A percentile compares a stretch with the other conserved stretches of the same genome.
Evolutionary conservation across 2,329 filamentous ascomycete genomes (phyloP).

Genomic region (Phaeosphaeriaceae sp.): DNA sequence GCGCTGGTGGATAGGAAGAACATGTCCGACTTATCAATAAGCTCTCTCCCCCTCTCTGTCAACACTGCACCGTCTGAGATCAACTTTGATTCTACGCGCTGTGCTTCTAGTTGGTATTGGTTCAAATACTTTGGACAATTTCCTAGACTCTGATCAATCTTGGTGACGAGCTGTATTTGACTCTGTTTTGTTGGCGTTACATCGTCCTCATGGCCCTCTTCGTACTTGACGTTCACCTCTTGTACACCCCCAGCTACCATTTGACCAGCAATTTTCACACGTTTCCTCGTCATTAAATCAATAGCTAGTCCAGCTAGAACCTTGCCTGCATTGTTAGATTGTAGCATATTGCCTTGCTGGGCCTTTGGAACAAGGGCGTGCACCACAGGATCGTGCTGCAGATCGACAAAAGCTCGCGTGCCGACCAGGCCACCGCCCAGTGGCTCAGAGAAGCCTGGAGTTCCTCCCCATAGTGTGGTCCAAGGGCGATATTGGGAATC

Average conservation of each 20-base stretch:
- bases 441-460: slow-evolving; percentile 69
- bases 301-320: slow-evolving; percentile 69
- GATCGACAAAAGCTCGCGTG: slow-evolving; percentile 66
- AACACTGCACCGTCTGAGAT: slow-evolving; percentile 58
- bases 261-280: slow-evolving; percentile 75
- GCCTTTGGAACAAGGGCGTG: slow-evolving; percentile 62
- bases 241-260: slow-evolving; percentile 69
- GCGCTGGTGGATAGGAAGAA: slow-evolving; percentile 78
- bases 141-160: slow-evolving; percentile 73
- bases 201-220: slow-evolving; percentile 34
- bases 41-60: slow-evolving; percentile 59
- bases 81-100: slow-evolving; percentile 61
- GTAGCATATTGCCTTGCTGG: slow-evolving; percentile 53
- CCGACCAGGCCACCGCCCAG: slow-evolving; percentile 70
- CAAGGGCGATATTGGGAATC: slow-evolving; percentile 71
- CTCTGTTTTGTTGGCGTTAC: slow-evolving; percentile 25
- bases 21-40: slow-evolving; percentile 71
- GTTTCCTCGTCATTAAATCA: slow-evolving; percentile 69
- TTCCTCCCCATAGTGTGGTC: slow-evolving; percentile 80
- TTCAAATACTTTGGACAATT: slow-evolving; percentile 92
- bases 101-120: slow-evolving; percentile 67
- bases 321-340: slow-evolving; percentile 42
- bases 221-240: slow-evolving; percentile 37
- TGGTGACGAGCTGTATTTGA: slow-evolving; percentile 66
- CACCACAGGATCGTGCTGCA: slow-evolving; percentile 72